Conservation (phyloP, 805 yeast species). For the Saccharomycopsis lassenensis region DNA sequence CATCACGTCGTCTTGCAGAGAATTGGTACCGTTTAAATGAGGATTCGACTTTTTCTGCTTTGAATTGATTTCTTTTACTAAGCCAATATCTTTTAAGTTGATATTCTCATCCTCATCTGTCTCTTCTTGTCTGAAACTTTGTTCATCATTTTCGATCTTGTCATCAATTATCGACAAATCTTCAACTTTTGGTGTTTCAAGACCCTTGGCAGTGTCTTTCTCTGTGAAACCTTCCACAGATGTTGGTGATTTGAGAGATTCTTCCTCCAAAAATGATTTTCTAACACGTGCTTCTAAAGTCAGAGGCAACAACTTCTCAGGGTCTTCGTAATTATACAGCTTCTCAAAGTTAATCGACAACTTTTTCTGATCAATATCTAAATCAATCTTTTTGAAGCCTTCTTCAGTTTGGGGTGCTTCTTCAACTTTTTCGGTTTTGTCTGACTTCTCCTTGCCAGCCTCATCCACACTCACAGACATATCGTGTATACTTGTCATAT, state of each 20-base stretch:
- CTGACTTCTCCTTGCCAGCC: not conserved
- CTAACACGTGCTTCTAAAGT: constrained; percentile 8
- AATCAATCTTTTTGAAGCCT: constrained; percentile 12
- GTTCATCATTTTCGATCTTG: not conserved
- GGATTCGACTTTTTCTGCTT: too few species aligned
- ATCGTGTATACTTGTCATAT: constrained; percentile 17
- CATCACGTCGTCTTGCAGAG: too few species aligned
- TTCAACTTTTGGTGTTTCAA: too few species aligned
- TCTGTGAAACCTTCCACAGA: too few species aligned
- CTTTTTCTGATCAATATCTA: constrained; percentile 15
- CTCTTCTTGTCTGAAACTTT: not conserved
- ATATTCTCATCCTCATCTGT: not conserved
- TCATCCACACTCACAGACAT: constrained; percentile 30
- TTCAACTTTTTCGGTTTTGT: not conserved
- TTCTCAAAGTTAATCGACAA: constrained; percentile 18
- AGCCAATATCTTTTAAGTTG: too few species aligned
- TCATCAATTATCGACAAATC: too few species aligned
- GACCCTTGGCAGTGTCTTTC: too few species aligned
- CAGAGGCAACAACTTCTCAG: not conserved
- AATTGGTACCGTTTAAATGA: too few species aligned
- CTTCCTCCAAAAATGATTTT: constrained; percentile 2
- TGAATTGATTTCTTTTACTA: too few species aligned
- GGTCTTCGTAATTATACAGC: constrained; percentile 21
- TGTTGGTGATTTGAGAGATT: too few species aligned
- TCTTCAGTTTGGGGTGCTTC: not conserved